These are phyloP conservation scores for Sclerotinia nivalis DNA, from an alignment of 2,329 filamentous ascomycete genomes.

Conservation along the genomic window DNA sequence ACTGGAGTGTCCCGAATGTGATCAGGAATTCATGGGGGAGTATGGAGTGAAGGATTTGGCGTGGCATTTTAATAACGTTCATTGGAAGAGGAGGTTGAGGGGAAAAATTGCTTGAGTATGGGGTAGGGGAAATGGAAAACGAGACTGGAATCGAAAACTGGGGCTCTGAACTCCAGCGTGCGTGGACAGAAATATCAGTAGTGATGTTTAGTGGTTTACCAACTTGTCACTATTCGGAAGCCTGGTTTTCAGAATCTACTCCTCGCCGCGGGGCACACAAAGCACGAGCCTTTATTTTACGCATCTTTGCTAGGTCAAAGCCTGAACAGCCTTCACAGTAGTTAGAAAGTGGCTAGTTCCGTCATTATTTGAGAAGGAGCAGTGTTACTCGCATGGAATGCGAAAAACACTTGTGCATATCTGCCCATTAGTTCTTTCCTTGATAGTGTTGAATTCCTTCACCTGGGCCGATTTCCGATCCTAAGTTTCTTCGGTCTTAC, in stretches of 20 bases:
- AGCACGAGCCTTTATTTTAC: background rate
- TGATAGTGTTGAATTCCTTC: background rate
- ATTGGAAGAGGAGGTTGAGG: conserved; percentile 21
- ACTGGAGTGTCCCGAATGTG: conserved; percentile 23
- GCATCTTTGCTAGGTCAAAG: background rate
- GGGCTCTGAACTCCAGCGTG: background rate
- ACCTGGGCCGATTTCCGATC: background rate
- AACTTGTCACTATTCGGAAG: too few relatives aligned
- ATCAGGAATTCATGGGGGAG: conserved; percentile 12
- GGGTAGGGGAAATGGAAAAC: background rate
- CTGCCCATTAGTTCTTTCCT: background rate
- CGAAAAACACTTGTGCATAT: background rate
- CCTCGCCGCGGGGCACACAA: background rate
- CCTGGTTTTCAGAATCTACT: background rate
- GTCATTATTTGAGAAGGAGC: background rate
- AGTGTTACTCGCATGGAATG: background rate
- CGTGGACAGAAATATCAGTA: background rate
- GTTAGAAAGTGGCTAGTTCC: background rate
- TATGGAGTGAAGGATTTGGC: conserved; percentile 8
- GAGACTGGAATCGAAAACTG: background rate
- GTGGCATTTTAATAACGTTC: conserved; percentile 19
- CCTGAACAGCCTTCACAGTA: too few relatives aligned
- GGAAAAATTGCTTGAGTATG: conserved; percentile 11
- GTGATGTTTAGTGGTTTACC: background rate
- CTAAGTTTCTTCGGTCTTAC: background rate